A percentile compares a stretch with the other conserved stretches of the same genome.
Evolutionary conservation across 2,329 filamentous ascomycete species (phyloP).

Genomic region (Colletotrichum chlorophyti): DNA sequence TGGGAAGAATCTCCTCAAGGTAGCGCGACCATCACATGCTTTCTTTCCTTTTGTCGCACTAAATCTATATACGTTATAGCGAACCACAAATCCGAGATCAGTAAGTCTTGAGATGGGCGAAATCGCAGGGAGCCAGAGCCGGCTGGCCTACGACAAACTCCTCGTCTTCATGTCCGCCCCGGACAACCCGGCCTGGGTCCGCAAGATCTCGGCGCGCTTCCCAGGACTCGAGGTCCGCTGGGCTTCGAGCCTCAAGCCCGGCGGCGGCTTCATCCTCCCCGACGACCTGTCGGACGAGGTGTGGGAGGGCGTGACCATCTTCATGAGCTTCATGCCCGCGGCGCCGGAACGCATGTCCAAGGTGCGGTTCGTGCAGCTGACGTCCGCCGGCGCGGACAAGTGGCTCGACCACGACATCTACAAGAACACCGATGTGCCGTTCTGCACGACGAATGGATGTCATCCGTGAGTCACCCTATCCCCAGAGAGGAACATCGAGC

Average conservation of each 20-base stretch:
- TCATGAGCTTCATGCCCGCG: constrained; percentile 41
- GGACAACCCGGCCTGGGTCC: constrained; percentile 42
- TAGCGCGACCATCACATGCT: too few relatives aligned
- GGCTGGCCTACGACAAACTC: constrained; percentile 46
- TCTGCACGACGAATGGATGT: constrained; percentile 49
- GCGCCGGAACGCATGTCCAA: constrained; percentile 38
- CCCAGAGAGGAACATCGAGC: too few relatives aligned
- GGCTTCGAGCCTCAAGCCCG: constrained; percentile 31
- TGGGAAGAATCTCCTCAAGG: too few relatives aligned
- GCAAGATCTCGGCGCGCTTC: constrained; percentile 38
- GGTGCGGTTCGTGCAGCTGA: constrained; percentile 52
- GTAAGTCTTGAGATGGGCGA: constrained; percentile 4
- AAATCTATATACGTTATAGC: too few relatives aligned
- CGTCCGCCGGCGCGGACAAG: constrained; percentile 50
- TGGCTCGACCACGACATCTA: constrained; percentile 46
- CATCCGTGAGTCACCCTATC: constrained; percentile 45
- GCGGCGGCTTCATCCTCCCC: constrained; percentile 29
- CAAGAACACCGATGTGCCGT: constrained; percentile 40
- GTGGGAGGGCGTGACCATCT: constrained; percentile 50
- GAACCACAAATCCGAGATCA: neutral
- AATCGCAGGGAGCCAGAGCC: neutral
- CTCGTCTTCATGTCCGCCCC: constrained; percentile 44
- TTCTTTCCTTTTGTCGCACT: too few relatives aligned
- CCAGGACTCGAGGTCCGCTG: constrained; percentile 47
- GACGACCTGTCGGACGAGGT: constrained; percentile 38